phyloP scores from a whole-genome alignment of 2,329 filamentous ascomycete genomes.

The Trichoderma sp. region DNA sequence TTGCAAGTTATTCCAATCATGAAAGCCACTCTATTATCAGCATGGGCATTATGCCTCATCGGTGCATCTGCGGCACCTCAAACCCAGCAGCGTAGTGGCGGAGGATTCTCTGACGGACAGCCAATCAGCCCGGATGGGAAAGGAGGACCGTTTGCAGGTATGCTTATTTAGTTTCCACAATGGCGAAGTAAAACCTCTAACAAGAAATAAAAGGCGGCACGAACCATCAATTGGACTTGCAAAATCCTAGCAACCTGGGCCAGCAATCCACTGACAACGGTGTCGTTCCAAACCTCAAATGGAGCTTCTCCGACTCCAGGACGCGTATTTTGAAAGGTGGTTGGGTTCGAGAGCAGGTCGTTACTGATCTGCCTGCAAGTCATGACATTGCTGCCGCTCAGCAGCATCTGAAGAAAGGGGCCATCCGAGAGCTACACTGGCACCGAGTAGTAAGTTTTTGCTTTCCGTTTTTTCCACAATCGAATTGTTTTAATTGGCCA shows the following conservation, averaged over 20 bases:
- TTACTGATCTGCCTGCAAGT: slow-evolving; percentile 63
- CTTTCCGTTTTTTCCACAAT: neutral
- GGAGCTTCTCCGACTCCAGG: slow-evolving; percentile 67
- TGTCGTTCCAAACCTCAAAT: slow-evolving; percentile 63
- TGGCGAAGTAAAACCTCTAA: neutral
- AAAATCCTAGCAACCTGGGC: slow-evolving; percentile 63
- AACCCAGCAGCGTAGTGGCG: slow-evolving; percentile 24
- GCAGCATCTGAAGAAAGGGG: slow-evolving; percentile 64
- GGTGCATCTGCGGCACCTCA: slow-evolving; percentile 24
- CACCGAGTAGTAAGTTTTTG: slow-evolving; percentile 54
- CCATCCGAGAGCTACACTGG: slow-evolving; percentile 65
- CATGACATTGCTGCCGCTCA: slow-evolving; percentile 66
- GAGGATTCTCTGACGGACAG: slow-evolving; percentile 48
- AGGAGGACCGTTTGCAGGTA: slow-evolving; percentile 57
- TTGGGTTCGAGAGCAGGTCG: slow-evolving; percentile 64
- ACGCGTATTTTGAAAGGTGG: slow-evolving; percentile 60
- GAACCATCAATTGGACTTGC: slow-evolving; percentile 56
- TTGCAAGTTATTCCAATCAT: slow-evolving; percentile 1
- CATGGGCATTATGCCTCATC: slow-evolving; percentile 18
- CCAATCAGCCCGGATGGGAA: slow-evolving; percentile 56
- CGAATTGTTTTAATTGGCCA: neutral
- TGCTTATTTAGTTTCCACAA: slow-evolving; percentile 8
- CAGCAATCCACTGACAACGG: slow-evolving; percentile 60
- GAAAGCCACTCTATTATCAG: slow-evolving; percentile 17
- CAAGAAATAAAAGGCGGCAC: slow-evolving; percentile 54